Evolutionary conservation across 108 stramenopile genomes (phyloP).

Genomic region (Phaeodactylum tricornutum): DNA sequence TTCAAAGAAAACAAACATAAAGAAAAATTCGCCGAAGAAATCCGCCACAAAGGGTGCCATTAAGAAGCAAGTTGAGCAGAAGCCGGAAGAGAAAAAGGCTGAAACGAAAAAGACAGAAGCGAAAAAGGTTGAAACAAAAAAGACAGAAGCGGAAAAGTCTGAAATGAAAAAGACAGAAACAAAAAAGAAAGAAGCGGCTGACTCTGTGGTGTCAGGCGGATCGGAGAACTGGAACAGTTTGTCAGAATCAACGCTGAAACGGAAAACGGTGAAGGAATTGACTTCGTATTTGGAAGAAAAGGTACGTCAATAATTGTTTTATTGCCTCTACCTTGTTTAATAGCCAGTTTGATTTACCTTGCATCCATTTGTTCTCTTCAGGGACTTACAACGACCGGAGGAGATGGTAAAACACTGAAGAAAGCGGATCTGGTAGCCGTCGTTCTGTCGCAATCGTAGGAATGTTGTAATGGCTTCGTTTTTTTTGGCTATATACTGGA

Average conservation of each 20-base stretch:
- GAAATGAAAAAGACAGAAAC: no score
- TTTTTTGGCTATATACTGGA: no score
- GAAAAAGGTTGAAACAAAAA: no score
- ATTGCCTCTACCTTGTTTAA: background rate
- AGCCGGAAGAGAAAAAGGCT: no score
- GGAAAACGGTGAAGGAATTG: slow-evolving; percentile 26
- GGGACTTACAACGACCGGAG: slow-evolving; percentile 14
- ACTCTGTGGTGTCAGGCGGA: no score
- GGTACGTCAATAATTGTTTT: slow-evolving; percentile 3
- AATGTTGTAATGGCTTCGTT: background rate
- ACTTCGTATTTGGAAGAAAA: slow-evolving; percentile 15
- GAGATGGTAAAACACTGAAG: slow-evolving; percentile 24
- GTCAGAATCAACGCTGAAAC: slow-evolving; percentile 21
- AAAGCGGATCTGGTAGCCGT: slow-evolving; percentile 13
- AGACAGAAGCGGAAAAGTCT: no score
- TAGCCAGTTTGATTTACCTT: background rate
- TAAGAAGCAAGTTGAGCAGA: no score
- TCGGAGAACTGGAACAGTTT: slow-evolving; percentile 12
- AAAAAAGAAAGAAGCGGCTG: no score
- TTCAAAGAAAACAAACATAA: no score
- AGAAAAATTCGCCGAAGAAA: no score
- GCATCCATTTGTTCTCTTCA: slow-evolving; percentile 6
- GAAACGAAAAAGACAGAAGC: no score
- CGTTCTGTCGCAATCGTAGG: background rate
- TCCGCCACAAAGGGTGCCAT: no score